Evolutionary conservation across 495 filamentous ascomycete species (phyloP).

Genomic region (Glonium stellatum): DNA sequence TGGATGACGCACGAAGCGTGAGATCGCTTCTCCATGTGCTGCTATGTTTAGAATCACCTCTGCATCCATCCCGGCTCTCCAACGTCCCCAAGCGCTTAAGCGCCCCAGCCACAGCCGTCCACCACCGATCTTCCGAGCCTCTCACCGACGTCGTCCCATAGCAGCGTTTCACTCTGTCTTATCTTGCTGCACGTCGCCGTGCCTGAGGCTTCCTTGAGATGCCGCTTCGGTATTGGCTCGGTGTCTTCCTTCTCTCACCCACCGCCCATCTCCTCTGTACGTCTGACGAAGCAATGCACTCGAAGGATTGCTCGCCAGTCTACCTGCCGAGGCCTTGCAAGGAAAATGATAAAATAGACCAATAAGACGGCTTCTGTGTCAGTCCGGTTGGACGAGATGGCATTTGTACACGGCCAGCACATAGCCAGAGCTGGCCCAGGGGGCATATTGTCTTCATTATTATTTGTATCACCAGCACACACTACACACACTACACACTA

Average conservation of each 20-base stretch:
- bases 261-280: no score
- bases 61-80: background rate
- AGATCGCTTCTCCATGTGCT: background rate
- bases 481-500: no score
- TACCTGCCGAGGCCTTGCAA: no score
- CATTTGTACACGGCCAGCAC: no score
- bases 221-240: background rate
- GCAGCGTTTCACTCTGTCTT: background rate
- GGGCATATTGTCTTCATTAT: no score
- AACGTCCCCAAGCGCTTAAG: background rate
- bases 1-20: background rate
- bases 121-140: background rate
- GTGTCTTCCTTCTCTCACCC: background rate
- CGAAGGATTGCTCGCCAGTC: no score
- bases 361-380: no score
- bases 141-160: background rate
- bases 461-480: no score
- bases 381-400: no score
- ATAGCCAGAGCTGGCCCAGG: no score
- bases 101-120: background rate
- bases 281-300: no score
- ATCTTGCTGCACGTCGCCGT: background rate
- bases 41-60: background rate
- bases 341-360: no score
- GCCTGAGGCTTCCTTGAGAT: background rate